Percentiles rank a stretch among this genome's conserved stretches.
These are phyloP conservation scores for Tremellales sp. DNA, from an alignment of 1,284 basidiomycete genomes.

Conservation along the genomic window DNA sequence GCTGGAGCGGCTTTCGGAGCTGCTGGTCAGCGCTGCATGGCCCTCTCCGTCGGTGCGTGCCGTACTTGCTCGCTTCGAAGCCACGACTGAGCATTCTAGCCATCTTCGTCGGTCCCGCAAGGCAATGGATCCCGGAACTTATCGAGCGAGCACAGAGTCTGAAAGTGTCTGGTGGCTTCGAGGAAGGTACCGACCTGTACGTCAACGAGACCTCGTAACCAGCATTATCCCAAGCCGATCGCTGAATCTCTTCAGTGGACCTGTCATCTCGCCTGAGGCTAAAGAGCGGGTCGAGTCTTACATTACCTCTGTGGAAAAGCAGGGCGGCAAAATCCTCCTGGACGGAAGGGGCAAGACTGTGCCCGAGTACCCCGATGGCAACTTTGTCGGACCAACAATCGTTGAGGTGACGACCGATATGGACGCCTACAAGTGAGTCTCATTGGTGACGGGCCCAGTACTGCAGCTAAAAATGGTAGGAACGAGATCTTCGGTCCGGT, in stretches of 20 bases:
- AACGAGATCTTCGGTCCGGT: constrained; percentile 96
- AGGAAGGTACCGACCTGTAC: constrained; percentile 77
- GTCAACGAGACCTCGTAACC: too few relatives aligned
- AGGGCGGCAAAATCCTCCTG: constrained; percentile 83
- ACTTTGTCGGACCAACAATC: constrained; percentile 93
- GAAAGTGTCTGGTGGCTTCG: constrained; percentile 86
- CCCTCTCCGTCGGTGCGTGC: constrained; percentile 72
- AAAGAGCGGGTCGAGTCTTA: constrained; percentile 72
- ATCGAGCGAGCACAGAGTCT: constrained; percentile 76
- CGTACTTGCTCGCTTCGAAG: not conserved
- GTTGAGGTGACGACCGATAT: constrained; percentile 77
- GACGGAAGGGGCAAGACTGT: constrained; percentile 75
- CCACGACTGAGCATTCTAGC: constrained; percentile 10
- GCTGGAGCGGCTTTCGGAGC: constrained; percentile 95
- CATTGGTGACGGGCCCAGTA: not conserved
- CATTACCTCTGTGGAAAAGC: constrained; percentile 72
- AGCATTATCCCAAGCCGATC: not conserved
- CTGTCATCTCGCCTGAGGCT: constrained; percentile 84
- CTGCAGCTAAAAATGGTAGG: constrained; percentile 49
- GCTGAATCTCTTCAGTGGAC: constrained; percentile 61
- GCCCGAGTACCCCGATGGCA: constrained; percentile 77
- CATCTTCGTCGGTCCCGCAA: constrained; percentile 77
- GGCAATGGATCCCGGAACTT: constrained; percentile 80
- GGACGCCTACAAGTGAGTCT: constrained; percentile 75
- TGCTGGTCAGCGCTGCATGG: constrained; percentile 96